Conservation (phyloP, 345 rosid genomes). For the Dovyalis caffra region DNA sequence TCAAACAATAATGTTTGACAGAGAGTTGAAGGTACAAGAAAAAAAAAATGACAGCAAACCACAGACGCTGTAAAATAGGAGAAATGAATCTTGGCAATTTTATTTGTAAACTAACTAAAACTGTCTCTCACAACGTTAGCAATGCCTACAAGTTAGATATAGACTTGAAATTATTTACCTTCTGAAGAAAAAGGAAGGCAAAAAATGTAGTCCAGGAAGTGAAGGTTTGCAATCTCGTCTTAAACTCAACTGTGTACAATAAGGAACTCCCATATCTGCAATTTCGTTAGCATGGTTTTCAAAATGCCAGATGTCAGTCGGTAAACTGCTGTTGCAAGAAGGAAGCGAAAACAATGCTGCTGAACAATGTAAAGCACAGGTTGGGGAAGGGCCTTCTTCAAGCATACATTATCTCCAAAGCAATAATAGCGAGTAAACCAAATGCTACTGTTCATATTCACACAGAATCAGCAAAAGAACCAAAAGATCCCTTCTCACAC, state of each 20-base stretch:
- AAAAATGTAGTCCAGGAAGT: conserved; percentile 32
- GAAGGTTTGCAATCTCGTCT: conserved; percentile 28
- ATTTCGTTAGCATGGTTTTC: conserved; percentile 24
- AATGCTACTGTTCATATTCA: conserved; percentile 30
- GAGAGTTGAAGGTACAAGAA: not conserved
- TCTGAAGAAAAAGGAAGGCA: conserved; percentile 48
- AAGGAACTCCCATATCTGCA: conserved; percentile 34
- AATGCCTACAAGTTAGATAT: conserved; percentile 24
- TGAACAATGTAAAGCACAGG: conserved; percentile 24
- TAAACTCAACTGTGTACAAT: conserved; percentile 30
- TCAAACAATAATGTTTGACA: not conserved
- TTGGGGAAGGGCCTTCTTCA: conserved; percentile 27
- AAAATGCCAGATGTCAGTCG: conserved; percentile 27
- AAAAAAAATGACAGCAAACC: not conserved
- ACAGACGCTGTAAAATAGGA: not conserved
- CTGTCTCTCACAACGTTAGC: conserved; percentile 12
- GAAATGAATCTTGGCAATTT: not conserved
- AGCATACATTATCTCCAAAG: conserved; percentile 26
- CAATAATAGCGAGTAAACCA: conserved; percentile 6
- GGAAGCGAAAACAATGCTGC: conserved; percentile 10
- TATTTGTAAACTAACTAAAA: conserved; percentile 3
- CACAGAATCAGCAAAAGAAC: conserved; percentile 43
- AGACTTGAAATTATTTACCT: conserved; percentile 34
- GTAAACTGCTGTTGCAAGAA: conserved; percentile 11
- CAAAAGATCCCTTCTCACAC: conserved; percentile 53